Evolutionary conservation across 2,329 filamentous ascomycete genomes (phyloP), one percentile per base, ranked within the genome.

Genomic region (Alternaria consortialis): DNA sequence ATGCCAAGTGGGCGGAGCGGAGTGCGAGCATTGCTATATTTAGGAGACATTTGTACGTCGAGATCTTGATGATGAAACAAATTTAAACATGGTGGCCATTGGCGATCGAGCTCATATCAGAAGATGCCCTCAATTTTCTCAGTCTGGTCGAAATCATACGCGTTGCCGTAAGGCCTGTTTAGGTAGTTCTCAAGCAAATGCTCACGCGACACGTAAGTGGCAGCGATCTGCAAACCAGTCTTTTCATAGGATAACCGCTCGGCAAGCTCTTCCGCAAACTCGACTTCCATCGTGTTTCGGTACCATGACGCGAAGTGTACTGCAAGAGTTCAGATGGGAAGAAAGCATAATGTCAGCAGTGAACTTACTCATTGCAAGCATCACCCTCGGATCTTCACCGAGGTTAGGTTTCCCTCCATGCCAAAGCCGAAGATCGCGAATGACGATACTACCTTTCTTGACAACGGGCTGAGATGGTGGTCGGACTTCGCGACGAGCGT

Each of bases 121-220:
- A 75, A 75, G 2, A 74, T 31, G 5, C 64, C 67, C 15, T 74
- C 66, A 20, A 76, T 60, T 53, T 65, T 73, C 3, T 75, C 64
- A 2, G 60, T 55, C 73, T 89, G 87, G 56, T 84, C 77, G 68
- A 89, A 89, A 70, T 89, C 83, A 76, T 89, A 89, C 20, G 83
- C 85, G 70, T 89, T 89, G 0, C 87, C 87, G 70, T 86, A 89
- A 1, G 81, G 84, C 56, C 86, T 74, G 47, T 86, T 81, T 64
- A 89, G 64, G 70, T 89, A 89, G 0, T 76, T 75, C 40, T 75
- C 72, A 55, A 82, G 56, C 2, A 82, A 80, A 43, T 83, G 76
- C 34, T 83, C 75, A 31, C 77, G 78, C 1, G 71, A 62, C 4
- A 84, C 72, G 79, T 83, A 89, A 31, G 84, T 78, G 0, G 84